A percentile compares a stretch with the other conserved stretches of the same genome.
These are phyloP conservation scores for Geoglossum glabrum DNA, from an alignment of 495 filamentous ascomycete genomes.

Conservation along the genomic window DNA sequence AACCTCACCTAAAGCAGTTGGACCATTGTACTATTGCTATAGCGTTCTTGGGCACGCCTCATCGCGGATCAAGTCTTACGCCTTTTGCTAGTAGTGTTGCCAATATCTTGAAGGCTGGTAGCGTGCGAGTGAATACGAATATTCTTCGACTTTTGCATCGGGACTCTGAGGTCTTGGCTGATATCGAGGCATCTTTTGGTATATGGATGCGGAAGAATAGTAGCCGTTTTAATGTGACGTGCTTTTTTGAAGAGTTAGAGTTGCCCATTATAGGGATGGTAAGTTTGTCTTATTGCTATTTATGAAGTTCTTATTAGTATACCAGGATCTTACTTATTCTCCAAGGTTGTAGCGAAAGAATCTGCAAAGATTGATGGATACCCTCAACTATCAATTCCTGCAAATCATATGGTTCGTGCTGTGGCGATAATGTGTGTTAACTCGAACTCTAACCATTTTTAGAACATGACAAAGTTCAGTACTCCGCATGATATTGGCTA, in stretches of 20 bases:
- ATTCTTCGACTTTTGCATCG: neutral
- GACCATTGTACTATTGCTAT: conserved; percentile 37
- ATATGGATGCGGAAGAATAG: neutral
- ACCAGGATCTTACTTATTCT: neutral
- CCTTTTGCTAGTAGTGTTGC: neutral
- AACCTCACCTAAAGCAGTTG: neutral
- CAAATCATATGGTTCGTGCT: neutral
- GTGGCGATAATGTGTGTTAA: neutral
- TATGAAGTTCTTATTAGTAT: too few relatives aligned
- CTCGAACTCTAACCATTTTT: neutral
- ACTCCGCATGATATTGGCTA: neutral
- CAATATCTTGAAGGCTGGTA: neutral
- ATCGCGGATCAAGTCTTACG: neutral
- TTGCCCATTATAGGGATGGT: neutral
- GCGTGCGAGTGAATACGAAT: neutral
- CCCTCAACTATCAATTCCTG: neutral
- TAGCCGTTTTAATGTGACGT: neutral
- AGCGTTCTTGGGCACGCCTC: conserved; percentile 44
- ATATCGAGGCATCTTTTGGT: neutral
- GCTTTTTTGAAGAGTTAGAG: neutral
- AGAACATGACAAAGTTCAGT: neutral
- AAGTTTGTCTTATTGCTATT: neutral
- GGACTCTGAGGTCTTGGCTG: neutral
- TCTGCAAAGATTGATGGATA: neutral
- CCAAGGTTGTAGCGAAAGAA: neutral